phyloP scores from a whole-genome alignment of 75 land plant species.

The Selaginella tamariscina region DNA sequence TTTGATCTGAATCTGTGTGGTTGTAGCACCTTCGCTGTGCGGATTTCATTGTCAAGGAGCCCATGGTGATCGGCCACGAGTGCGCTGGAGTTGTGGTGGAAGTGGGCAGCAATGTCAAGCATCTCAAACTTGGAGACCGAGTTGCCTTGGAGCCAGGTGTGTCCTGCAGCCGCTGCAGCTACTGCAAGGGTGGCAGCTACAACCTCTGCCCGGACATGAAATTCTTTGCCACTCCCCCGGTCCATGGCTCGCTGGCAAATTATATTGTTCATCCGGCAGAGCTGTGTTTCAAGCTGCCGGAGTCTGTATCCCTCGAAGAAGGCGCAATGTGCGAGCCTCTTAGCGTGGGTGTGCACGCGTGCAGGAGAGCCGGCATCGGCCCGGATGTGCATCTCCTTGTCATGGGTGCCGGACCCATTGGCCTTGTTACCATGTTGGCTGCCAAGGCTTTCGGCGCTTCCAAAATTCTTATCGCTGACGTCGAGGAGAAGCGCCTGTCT shows the following conservation, averaged over 20 bases:
- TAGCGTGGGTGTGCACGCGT: conserved; percentile 68
- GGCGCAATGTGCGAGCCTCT: conserved; percentile 42
- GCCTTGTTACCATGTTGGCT: conserved; percentile 62
- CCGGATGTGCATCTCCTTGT: conserved; percentile 64
- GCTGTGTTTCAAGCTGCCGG: conserved; percentile 36
- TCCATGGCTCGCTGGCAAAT: conserved; percentile 81
- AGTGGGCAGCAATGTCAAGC: conserved; percentile 22
- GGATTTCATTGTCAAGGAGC: conserved; percentile 29
- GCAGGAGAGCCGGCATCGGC: conserved; percentile 58
- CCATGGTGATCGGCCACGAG: conserved; percentile 39
- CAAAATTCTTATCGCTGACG: conserved; percentile 56
- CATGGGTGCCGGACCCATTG: conserved; percentile 87
- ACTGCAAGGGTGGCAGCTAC: conserved; percentile 69
- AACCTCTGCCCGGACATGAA: conserved; percentile 80
- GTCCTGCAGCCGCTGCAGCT: conserved; percentile 31
- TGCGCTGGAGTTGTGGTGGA: conserved; percentile 30
- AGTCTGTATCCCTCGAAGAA: conserved; percentile 29
- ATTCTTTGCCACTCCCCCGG: conserved; percentile 85
- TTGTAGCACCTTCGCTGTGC: conserved; percentile 16
- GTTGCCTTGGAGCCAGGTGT: conserved; percentile 38
- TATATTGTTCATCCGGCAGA: conserved; percentile 43
- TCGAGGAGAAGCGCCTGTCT: conserved; percentile 53
- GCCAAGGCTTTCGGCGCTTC: conserved; percentile 84
- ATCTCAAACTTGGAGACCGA: conserved; percentile 27
- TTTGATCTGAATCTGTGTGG: not conserved